Conservation (phyloP, 1,284 basidiomycete genomes). For the Volvariella volvacea region DNA sequence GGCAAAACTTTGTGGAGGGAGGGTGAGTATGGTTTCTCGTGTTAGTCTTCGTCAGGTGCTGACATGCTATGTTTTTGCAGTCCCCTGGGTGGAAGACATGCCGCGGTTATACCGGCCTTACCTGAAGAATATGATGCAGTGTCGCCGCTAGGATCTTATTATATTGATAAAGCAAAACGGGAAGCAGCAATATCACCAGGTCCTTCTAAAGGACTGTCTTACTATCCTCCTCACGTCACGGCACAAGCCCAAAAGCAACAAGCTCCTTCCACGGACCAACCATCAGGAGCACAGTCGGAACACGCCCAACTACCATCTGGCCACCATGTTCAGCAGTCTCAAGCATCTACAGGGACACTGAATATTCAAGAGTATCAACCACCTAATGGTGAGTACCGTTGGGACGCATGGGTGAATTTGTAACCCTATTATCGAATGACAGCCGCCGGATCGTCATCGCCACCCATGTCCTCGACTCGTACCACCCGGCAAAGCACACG, state of each 20-base stretch:
- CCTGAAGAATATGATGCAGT: conserved; percentile 61
- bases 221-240: conserved; percentile 37
- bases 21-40: conserved; percentile 45
- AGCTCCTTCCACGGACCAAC: conserved; percentile 11
- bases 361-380: conserved; percentile 16
- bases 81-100: conserved; percentile 69
- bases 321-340: conserved; percentile 14
- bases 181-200: conserved; percentile 21
- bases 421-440: too few relatives aligned
- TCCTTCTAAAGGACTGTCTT: conserved; percentile 25
- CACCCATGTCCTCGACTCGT: not conserved
- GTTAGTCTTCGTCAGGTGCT: conserved; percentile 7
- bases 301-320: not conserved
- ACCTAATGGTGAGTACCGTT: conserved; percentile 5
- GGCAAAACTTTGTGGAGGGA: conserved; percentile 77
- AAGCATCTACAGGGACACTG: conserved; percentile 8
- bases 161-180: conserved; percentile 25
- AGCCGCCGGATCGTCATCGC: too few relatives aligned
- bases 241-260: conserved; percentile 27
- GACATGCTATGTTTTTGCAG: conserved; percentile 25
- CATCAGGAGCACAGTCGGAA: not conserved
- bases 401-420: not conserved
- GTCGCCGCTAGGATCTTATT: conserved; percentile 35
- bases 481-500: not conserved
- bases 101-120: conserved; percentile 68